Percentiles rank a stretch among this genome's conserved stretches.
These are phyloP conservation scores for Lyophyllum atratum DNA, from an alignment of 768 basidiomycete genomes.

Conservation along the genomic window DNA sequence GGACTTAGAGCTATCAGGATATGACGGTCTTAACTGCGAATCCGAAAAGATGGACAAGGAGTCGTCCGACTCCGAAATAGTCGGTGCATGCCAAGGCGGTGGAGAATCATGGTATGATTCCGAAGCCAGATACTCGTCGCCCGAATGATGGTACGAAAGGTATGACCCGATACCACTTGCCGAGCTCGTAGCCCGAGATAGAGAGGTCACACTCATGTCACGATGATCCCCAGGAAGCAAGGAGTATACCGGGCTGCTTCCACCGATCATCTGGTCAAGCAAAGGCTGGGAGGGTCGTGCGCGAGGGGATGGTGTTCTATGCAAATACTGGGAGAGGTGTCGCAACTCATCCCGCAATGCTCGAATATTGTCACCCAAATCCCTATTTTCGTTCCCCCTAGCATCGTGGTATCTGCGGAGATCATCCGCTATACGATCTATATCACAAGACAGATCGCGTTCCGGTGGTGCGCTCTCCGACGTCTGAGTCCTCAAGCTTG, in stretches of 20 bases:
- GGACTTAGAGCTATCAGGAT: constrained; percentile 20
- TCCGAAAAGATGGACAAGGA: constrained; percentile 8
- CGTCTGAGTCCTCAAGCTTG: constrained; percentile 33
- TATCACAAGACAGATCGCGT: constrained; percentile 48
- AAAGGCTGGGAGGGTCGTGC: constrained; percentile 1
- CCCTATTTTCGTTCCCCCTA: constrained; percentile 65
- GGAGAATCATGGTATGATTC: constrained; percentile 20
- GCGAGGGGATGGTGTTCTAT: constrained; percentile 37
- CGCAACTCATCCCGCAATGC: constrained; percentile 70
- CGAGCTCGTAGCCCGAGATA: constrained; percentile 40
- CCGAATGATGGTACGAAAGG: constrained; percentile 69
- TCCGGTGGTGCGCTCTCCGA: constrained; percentile 48
- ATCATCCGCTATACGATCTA: constrained; percentile 56
- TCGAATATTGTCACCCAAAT: constrained; percentile 66
- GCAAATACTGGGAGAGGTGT: constrained; percentile 60
- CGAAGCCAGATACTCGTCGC: constrained; percentile 41
- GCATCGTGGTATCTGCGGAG: constrained; percentile 54
- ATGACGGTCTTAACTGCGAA: constrained; percentile 9
- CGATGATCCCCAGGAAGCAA: constrained; percentile 27
- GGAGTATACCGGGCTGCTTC: constrained; percentile 39
- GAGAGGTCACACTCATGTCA: constrained; percentile 8
- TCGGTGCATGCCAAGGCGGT: constrained; percentile 16
- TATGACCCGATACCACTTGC: constrained; percentile 44
- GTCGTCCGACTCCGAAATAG: constrained; percentile 8
- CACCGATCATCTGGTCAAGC: constrained; percentile 46